Percentiles rank a stretch among this genome's conserved stretches.
phyloP scores from a whole-genome alignment of 2,329 filamentous ascomycete genomes.

The Aureobasidium melanogenum region DNA sequence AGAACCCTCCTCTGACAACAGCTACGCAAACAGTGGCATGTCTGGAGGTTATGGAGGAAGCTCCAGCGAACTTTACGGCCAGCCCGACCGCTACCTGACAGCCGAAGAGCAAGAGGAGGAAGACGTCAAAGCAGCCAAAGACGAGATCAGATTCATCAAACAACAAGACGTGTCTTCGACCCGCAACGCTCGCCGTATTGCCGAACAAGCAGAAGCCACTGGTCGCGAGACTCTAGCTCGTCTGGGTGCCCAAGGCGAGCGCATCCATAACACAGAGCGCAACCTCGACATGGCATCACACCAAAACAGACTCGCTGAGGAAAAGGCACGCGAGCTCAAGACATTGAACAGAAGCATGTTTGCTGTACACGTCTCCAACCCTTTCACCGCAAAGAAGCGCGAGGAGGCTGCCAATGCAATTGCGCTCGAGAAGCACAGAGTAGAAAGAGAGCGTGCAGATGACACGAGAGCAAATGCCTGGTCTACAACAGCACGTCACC shows the following conservation, averaged over 20 bases:
- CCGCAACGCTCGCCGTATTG: conserved; percentile 59
- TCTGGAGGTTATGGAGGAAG: conserved; percentile 19
- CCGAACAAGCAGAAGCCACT: conserved; percentile 60
- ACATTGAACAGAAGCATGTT: conserved; percentile 87
- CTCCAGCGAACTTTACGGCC: conserved; percentile 33
- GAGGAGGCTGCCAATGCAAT: conserved; percentile 52
- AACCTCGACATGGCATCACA: conserved; percentile 69
- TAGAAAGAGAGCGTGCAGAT: conserved; percentile 48
- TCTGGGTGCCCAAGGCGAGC: conserved; percentile 69
- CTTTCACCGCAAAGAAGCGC: conserved; percentile 59
- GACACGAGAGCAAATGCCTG: conserved; percentile 47
- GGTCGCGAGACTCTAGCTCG: conserved; percentile 63
- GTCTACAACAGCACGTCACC: conserved; percentile 46
- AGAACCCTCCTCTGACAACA: conserved; percentile 17
- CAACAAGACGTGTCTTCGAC: conserved; percentile 67
- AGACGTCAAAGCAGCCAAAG: conserved; percentile 61
- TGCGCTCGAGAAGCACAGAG: conserved; percentile 56
- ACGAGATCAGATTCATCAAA: conserved; percentile 67
- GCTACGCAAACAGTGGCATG: conserved; percentile 17
- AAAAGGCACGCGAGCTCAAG: conserved; percentile 75
- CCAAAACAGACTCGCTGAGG: conserved; percentile 66
- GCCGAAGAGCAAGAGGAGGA: conserved; percentile 71
- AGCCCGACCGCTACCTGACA: conserved; percentile 68
- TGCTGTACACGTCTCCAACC: conserved; percentile 40
- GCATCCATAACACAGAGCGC: conserved; percentile 71